Base-by-base conservation (phyloP, 2,329 filamentous ascomycete genomes). In the Tolypocladium album region DNA sequence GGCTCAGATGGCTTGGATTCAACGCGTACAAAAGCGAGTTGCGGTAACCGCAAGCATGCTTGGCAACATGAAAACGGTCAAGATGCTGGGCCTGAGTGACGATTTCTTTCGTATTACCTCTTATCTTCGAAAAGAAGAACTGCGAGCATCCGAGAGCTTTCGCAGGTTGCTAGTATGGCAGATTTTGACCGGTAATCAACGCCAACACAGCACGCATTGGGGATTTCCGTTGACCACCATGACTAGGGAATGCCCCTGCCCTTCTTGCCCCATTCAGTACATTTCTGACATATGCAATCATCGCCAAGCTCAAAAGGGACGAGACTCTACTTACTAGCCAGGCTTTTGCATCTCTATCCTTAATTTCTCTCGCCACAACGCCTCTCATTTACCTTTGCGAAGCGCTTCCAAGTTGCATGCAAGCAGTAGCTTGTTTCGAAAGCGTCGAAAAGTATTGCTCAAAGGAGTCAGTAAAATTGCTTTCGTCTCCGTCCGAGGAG, bases 31-130 rank as follows among this genome's bases (percentile, higher is more conserved):
- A 55, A 39, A 55, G 6, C 56, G 60, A 50, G 39, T 59, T n/a
- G n/a, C 50, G 2, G 52, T 58, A 15, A 59, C 57, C 7, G 52
- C 52, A 3, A 38, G 27, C 15, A 47, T 57, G n/a, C n/a, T 61
- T 1, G 36, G 39, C 39, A 45, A 59, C 57, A 61, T 61, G 31
- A 61, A 61, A 38, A 50, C 36, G 1, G 58, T 59, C 43, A 58
- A 61, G 38, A 52, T 59, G 55, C 58, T 60, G 3, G 58, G 58
- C 20, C 13, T 58, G 45, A 58, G 42, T 6, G 56, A 58, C 8
- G 17, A 20, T 13, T 12, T 58, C 17, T 17, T 15, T 22, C 12
- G 38, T 11, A 36, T 58, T 24, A 40, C 12, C 1, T 24, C 42
- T 3, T 15, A 31, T 9, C 31, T 58, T 17, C 56, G 56, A 2